phyloP scores from a whole-genome alignment of 2,329 filamentous ascomycete genomes.

The Botrytis cinerea region DNA sequence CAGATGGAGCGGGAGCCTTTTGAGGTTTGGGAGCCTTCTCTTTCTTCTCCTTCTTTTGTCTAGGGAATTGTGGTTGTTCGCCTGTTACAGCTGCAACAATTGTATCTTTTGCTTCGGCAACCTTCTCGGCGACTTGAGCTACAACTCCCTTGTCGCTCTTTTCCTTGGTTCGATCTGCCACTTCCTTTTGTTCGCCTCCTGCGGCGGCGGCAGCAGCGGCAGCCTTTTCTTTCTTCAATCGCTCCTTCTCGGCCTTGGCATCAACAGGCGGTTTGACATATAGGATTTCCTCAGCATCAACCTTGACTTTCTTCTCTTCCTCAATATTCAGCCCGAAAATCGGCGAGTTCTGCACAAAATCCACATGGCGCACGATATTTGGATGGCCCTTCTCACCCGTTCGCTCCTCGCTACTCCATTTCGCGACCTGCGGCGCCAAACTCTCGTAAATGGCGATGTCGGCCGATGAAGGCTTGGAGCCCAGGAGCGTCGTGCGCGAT shows the following conservation, averaged over 20 bases:
- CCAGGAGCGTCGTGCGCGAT: slow-evolving; percentile 84
- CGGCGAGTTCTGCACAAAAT: slow-evolving; percentile 90
- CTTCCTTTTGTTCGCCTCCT: slow-evolving; percentile 50
- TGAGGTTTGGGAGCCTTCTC: slow-evolving; percentile 79
- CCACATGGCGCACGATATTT: slow-evolving; percentile 86
- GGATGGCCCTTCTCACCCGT: slow-evolving; percentile 88
- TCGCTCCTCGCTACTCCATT: slow-evolving; percentile 82
- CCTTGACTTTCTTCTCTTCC: slow-evolving; percentile 71
- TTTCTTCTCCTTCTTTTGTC: slow-evolving; percentile 83
- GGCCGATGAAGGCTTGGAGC: slow-evolving; percentile 83
- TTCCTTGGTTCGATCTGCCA: slow-evolving; percentile 63
- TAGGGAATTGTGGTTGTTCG: slow-evolving; percentile 45
- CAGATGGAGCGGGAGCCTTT: slow-evolving; percentile 66
- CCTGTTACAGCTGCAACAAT: slow-evolving; percentile 43
- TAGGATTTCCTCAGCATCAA: slow-evolving; percentile 78
- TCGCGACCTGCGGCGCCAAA: slow-evolving; percentile 72
- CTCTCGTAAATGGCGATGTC: slow-evolving; percentile 82
- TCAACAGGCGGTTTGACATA: slow-evolving; percentile 89
- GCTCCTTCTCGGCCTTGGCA: slow-evolving; percentile 93
- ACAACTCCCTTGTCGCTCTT: slow-evolving; percentile 54
- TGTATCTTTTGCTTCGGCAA: slow-evolving; percentile 44
- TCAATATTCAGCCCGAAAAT: slow-evolving; percentile 71
- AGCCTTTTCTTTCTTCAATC: slow-evolving; percentile 93
- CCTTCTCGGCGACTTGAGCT: slow-evolving; percentile 52
- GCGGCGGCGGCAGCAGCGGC: slow-evolving; percentile 59